Evolutionary conservation across 495 filamentous ascomycete genomes (phyloP), one percentile per base, ranked within the genome.

Genomic region (Penicillium macrosclerotiorum): DNA sequence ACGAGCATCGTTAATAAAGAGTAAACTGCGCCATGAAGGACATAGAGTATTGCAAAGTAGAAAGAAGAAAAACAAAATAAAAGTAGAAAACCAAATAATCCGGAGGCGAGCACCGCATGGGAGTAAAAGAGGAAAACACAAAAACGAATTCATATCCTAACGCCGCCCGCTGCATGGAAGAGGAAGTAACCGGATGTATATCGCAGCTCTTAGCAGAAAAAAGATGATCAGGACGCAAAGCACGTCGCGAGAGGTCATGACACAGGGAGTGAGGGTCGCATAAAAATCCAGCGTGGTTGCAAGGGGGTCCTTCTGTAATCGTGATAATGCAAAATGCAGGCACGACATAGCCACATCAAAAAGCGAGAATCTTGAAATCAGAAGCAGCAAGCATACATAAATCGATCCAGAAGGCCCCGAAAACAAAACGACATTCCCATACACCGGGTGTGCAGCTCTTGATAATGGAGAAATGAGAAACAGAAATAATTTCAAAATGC

Each of bases 101-200:
- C 38, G 27, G 45, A 17, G n/a, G n/a, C n/a, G n/a, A n/a, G n/a
- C n/a, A n/a, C n/a, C n/a, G n/a, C n/a, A n/a, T n/a, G n/a, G n/a
- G n/a, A n/a, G n/a, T n/a, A n/a, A n/a, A n/a, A n/a, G 5, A 32
- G 22, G 8, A 47, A 34, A 20, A 9, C 48, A 49, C 14, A 44
- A 32, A 29, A 22, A 45, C n/a, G n/a, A n/a, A n/a, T n/a, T n/a
- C n/a, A n/a, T 19, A 29, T 52, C 41, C 42, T 41, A 59, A 60
- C 59, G 59, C 59, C 59, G 50, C 45, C 49, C 59, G 59, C 59
- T 62, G 59, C 59, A 53, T 41, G 37, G 27, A 16, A 52, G 34
- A 45, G 46, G 29, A 46, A 45, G 42, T 47, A 42, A 36, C 34
- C 23, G 17, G 16, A 51, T 51, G 41, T 52, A 59, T 59, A 53